Evolutionary conservation across 1,284 basidiomycete genomes (phyloP).

Genomic region (Anthracocystis walkeri): DNA sequence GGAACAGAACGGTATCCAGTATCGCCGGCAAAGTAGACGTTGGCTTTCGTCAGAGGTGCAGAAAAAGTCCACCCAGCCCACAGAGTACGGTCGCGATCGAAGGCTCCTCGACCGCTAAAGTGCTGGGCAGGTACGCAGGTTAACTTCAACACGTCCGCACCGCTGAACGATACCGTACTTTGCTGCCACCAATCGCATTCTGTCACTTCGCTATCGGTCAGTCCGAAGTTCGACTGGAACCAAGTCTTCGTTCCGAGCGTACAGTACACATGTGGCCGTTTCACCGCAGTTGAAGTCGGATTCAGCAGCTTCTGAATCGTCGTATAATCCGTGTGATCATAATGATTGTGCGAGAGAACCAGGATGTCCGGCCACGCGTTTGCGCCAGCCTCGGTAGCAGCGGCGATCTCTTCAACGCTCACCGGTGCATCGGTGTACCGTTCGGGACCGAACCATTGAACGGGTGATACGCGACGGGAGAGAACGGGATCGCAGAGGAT

Average conservation of each 20-base stretch:
- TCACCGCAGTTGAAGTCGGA: slow-evolving; percentile 14
- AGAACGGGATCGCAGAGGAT: slow-evolving; percentile 61
- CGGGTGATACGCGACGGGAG: slow-evolving; percentile 52
- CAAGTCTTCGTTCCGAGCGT: slow-evolving; percentile 53
- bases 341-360: slow-evolving; percentile 60
- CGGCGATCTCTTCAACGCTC: slow-evolving; percentile 44
- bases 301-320: slow-evolving; percentile 51
- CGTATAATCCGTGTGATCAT: slow-evolving; percentile 59
- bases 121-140: slow-evolving; percentile 63
- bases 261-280: slow-evolving; percentile 55
- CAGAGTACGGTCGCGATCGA: slow-evolving; percentile 52
- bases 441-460: slow-evolving; percentile 56
- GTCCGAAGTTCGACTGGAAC: slow-evolving; percentile 49
- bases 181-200: slow-evolving; percentile 64
- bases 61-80: slow-evolving; percentile 61
- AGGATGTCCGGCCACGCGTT: slow-evolving; percentile 57
- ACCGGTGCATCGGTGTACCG: slow-evolving; percentile 56
- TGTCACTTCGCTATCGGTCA: slow-evolving; percentile 42
- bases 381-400: slow-evolving; percentile 27
- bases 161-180: slow-evolving; percentile 22
- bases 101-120: slow-evolving; percentile 39
- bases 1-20: slow-evolving; percentile 54
- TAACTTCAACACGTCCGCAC: slow-evolving; percentile 25
- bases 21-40: slow-evolving; percentile 60
- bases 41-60: slow-evolving; percentile 26